Conservation (phyloP, 225 moss, liverwort and hornwort species). For the Lunularia cruciata region DNA sequence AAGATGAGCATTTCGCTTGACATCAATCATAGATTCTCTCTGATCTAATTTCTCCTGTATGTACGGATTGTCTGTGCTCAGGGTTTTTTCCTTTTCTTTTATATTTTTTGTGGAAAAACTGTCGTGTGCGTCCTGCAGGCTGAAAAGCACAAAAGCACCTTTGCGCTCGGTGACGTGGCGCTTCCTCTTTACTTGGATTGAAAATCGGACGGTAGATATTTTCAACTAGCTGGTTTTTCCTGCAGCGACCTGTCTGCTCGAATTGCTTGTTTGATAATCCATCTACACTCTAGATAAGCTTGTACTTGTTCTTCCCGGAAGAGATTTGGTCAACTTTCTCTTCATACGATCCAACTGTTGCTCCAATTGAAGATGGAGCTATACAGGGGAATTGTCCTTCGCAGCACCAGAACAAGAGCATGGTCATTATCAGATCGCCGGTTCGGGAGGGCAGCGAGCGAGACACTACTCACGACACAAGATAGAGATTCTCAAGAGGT, state of each 20-base stretch:
- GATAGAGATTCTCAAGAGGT: no score
- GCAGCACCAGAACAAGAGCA: no score
- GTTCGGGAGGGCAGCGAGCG: no score
- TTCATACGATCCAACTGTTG: constrained; percentile 22
- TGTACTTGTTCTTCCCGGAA: constrained; percentile 5
- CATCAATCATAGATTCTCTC: constrained; percentile 27
- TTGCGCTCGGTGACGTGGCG: constrained; percentile 14
- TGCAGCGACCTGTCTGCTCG: constrained; percentile 18
- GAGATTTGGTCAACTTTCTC: constrained; percentile 20
- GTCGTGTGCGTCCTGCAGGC: constrained; percentile 4
- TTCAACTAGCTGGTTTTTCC: constrained; percentile 8
- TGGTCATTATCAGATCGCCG: no score
- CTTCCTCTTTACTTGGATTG: background rate
- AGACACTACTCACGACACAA: no score
- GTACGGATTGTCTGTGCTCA: constrained; percentile 6
- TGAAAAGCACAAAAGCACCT: constrained; percentile 10
- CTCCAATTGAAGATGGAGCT: no score
- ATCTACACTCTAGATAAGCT: constrained; percentile 14
- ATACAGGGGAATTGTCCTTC: no score
- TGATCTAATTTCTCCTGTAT: constrained; percentile 20
- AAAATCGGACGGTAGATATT: background rate
- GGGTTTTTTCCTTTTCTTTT: background rate
- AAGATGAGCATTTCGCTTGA: constrained; percentile 10
- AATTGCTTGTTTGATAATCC: constrained; percentile 18
- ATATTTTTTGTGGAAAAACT: background rate